Conservation (phyloP, 2,329 filamentous ascomycete species). For the Alternaria viburni region DNA sequence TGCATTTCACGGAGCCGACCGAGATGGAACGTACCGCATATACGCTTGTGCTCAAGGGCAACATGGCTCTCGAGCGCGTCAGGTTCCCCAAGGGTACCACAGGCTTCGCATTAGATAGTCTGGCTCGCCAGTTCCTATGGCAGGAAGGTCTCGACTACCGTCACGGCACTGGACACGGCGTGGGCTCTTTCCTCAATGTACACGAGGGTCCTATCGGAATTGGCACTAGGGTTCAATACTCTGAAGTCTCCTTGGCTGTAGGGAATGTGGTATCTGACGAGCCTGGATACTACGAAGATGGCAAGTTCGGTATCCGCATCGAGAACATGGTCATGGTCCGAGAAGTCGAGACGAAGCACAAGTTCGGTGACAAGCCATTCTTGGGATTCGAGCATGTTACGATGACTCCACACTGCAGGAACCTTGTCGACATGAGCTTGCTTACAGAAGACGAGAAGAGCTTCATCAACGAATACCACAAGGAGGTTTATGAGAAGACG, state of each 20-base stretch:
- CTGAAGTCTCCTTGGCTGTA: conserved; percentile 85
- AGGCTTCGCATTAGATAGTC: conserved; percentile 85
- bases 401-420: conserved; percentile 93
- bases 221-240: conserved; percentile 87
- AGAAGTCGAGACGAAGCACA: conserved; percentile 84
- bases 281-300: conserved; percentile 96
- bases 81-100: conserved; percentile 95
- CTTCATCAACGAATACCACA: conserved; percentile 88
- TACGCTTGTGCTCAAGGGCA: conserved; percentile 91
- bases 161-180: conserved; percentile 94
- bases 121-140: conserved; percentile 93
- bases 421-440: conserved; percentile 77
- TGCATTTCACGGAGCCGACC: conserved; percentile 88
- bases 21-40: conserved; percentile 86
- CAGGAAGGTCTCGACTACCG: conserved; percentile 91
- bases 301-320: conserved; percentile 91
- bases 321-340: conserved; percentile 94
- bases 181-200: conserved; percentile 94
- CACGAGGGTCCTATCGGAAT: conserved; percentile 98
- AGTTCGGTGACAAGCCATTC: conserved; percentile 93
- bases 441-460: conserved; percentile 76
- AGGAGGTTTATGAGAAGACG: conserved; percentile 82
- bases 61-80: conserved; percentile 84
- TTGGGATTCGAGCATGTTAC: conserved; percentile 97
- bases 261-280: conserved; percentile 97